These are phyloP conservation scores for Candida sanyaensis DNA, from an alignment of 1,139 yeast genomes.

Conservation along the genomic window DNA sequence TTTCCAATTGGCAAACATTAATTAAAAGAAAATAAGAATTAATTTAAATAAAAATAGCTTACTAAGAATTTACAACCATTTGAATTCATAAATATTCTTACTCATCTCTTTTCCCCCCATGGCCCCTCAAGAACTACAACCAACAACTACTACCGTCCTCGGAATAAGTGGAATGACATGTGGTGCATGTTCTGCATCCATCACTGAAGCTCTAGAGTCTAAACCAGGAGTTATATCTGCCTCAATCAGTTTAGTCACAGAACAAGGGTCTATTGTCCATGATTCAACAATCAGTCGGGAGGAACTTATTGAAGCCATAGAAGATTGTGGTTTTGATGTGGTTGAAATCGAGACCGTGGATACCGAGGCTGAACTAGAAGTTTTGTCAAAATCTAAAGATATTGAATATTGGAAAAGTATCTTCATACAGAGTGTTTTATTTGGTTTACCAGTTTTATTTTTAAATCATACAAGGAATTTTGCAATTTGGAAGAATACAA, in stretches of 20 bases:
- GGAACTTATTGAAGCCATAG: constrained; percentile 26
- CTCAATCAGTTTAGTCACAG: constrained; percentile 38
- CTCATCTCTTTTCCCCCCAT: too few relatives aligned
- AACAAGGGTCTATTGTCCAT: constrained; percentile 32
- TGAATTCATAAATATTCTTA: too few relatives aligned
- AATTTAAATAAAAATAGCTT: too few relatives aligned
- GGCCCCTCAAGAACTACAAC: not conserved
- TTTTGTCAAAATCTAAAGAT: constrained; percentile 71
- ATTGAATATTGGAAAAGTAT: constrained; percentile 67
- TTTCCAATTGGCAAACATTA: too few relatives aligned
- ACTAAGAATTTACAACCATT: too few relatives aligned
- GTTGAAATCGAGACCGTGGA: constrained; percentile 11
- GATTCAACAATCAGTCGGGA: constrained; percentile 8
- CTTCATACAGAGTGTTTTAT: constrained; percentile 49
- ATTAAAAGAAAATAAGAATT: too few relatives aligned
- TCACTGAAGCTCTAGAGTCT: constrained; percentile 28
- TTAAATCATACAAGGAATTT: constrained; percentile 51
- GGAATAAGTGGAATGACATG: constrained; percentile 37
- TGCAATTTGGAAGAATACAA: constrained; percentile 27
- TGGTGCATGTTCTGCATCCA: constrained; percentile 45
- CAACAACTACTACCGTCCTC: constrained; percentile 13
- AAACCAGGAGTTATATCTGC: constrained; percentile 26
- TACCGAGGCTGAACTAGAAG: constrained; percentile 38
- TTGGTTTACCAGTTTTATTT: constrained; percentile 67
- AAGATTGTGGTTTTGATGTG: constrained; percentile 44